Percentiles rank a stretch among this genome's conserved stretches.
phyloP scores from a whole-genome alignment of 352 stramenopile species.

The Phytopythium montanum region DNA sequence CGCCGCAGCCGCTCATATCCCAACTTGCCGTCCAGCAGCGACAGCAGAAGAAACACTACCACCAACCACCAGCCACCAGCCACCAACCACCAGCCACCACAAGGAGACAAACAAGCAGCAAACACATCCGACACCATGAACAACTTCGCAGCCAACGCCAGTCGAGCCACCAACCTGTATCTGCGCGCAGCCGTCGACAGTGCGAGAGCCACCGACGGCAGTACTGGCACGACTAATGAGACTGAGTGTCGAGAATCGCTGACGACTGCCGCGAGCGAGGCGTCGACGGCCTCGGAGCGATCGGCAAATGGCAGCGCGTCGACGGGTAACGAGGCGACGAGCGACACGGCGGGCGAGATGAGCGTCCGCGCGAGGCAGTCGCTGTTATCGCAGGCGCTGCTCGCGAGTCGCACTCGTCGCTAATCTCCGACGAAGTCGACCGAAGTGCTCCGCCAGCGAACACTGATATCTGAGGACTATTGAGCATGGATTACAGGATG shows the following conservation, averaged over 20 bases:
- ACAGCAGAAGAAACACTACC: background rate
- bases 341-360: background rate
- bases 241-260: background rate
- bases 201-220: background rate
- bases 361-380: background rate
- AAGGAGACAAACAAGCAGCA: background rate
- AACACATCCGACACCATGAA: background rate
- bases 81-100: too few relatives aligned
- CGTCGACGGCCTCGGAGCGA: background rate
- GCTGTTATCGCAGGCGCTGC: background rate
- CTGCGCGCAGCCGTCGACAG: background rate
- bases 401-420: background rate
- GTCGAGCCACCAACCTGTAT: slow-evolving; percentile 1
- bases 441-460: background rate
- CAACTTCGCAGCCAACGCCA: slow-evolving; percentile 2
- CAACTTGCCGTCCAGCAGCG: too few relatives aligned
- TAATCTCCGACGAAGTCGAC: background rate
- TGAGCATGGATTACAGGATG: background rate
- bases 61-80: background rate
- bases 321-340: background rate
- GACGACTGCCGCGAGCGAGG: background rate
- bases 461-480: background rate
- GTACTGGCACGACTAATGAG: background rate
- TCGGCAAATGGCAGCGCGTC: background rate
- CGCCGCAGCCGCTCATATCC: too few relatives aligned